Base-by-base conservation (phyloP, 2,329 filamentous ascomycete genomes). In the Pyrenophora seminiperda region DNA sequence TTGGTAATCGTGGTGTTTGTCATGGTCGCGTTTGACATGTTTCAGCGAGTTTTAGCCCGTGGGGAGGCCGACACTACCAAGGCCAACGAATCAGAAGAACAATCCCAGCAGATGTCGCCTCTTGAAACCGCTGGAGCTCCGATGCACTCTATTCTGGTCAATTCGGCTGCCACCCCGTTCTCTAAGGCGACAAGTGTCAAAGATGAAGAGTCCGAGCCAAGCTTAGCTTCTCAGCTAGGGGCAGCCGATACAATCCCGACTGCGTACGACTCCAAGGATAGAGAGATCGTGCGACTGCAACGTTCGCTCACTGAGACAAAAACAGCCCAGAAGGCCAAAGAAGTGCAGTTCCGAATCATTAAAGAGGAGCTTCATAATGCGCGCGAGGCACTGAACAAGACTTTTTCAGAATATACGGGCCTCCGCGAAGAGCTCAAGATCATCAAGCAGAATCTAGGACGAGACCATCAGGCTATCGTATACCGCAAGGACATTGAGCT, bases 401-500 rank as follows among this genome's bases (percentile, higher is more conserved):
- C 66, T 3, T 63, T 67, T 39, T 50, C 62, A 20, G 68, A 71
- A 41, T 65, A 67, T 42, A 55, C 65, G 4, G 60, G 43, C 20
- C 41, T 71, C 17, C 59, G 65, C 29, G 61, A 71, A 39, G 66
- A 71, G 29, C 56, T 70, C 48, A 70, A 65, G 40, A 61, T 56
- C 3, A 59, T 66, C 48, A 72, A 67, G 36, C 62, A 68, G 18
- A 62, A 53, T 6, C 50, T 71, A 19, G 66, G 58, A 18, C 63
- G 64, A 2, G 63, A 71, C 19, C 69, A 72, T 15, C 69, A 72
- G 52, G 58, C 67, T 10, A 50, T 66, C 33, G 49, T 71, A 41
- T 72, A 72, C 39, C 61, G 69, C 15, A 72, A 71, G 39, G 69
- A 72, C 39, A 72, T 72, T 37, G 69, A 72, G 41, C 53, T 72